Percentiles rank a stretch among this genome's conserved stretches.
phyloP scores from a whole-genome alignment of 108 stramenopile genomes.

The Ochromonas danica region DNA sequence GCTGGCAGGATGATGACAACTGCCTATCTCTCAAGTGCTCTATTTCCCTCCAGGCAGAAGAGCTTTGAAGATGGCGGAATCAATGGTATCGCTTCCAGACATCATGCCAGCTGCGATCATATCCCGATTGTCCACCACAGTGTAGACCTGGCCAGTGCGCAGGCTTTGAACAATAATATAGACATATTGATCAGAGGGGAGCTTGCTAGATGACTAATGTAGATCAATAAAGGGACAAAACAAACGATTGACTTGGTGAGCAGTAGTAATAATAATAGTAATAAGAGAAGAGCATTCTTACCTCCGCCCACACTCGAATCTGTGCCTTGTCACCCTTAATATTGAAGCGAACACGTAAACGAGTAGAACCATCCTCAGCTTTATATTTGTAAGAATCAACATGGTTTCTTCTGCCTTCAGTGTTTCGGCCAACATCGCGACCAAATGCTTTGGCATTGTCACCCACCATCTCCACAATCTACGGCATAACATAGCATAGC shows the following conservation, averaged over 20 bases:
- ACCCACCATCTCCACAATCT: not conserved
- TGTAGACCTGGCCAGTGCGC: not conserved
- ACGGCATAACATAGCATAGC: too few species aligned
- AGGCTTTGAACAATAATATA: not conserved
- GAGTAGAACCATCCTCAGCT: not conserved
- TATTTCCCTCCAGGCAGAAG: too few species aligned
- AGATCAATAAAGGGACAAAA: not conserved
- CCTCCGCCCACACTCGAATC: not conserved
- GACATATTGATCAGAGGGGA: not conserved
- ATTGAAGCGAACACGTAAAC: not conserved
- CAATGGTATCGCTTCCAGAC: too few species aligned
- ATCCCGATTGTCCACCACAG: not conserved
- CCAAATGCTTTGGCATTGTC: not conserved
- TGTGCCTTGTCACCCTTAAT: not conserved
- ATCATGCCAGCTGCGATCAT: not conserved
- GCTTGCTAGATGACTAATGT: not conserved
- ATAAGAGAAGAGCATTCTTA: too few species aligned
- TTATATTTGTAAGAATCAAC: conserved; percentile 2
- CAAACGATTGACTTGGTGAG: not conserved
- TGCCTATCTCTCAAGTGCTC: too few species aligned
- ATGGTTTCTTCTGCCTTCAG: not conserved
- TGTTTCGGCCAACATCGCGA: conserved; percentile 1
- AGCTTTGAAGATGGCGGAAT: too few species aligned
- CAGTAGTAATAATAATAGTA: too few species aligned
- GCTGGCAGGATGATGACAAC: too few species aligned